Evolutionary conservation across 2,329 filamentous ascomycete genomes (phyloP), one percentile per base, ranked within the genome.

Genomic region (Leptosphaerulina australis): DNA sequence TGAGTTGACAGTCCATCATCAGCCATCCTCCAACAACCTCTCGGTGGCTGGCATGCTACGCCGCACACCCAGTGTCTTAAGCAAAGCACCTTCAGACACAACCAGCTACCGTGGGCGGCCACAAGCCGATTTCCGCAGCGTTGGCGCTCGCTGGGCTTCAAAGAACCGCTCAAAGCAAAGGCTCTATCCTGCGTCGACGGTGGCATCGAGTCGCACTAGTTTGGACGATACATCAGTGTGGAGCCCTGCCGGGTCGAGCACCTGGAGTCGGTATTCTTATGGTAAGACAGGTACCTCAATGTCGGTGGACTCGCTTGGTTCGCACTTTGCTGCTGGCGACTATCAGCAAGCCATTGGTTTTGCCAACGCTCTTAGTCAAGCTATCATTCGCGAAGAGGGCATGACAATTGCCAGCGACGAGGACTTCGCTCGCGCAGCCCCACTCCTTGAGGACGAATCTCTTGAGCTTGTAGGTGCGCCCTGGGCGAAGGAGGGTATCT

Each of bases 261-360:
- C 90, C 0, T 97, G 92, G 91, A 97, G 92, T 76, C 93, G 90
- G 64, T 90, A 94, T 67, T 97, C 93, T 0, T 81, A 96, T 53
- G 91, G 92, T 24, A 91, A 95, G 68, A 96, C 91, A 0, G 86
- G 95, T 55, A 91, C 91, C 0, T 93, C 91, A 3, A 89, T 94
- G 79, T 97, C 92, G 4, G 88, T 97, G 64, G 91, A 96, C 69
- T 96, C 92, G 1, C 86, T 97, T 62, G 88, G 86, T 15, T 91
- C 90, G 1, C 83, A 85, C 25, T 87, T 87, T 71, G 86, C 85
- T 4, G 83, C 86, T 36, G 86, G 85, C 31, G 91, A 96, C 64
- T 97, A 93, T 71, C 91, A 97, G 73, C 92, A 96, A 74, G 95
- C 91, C 0, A 96, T 99, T 67, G 94, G 94, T 0, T 99, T 99